These are phyloP conservation scores for Parachaetomium inaequale DNA, from an alignment of 495 filamentous ascomycete genomes.

Conservation along the genomic window DNA sequence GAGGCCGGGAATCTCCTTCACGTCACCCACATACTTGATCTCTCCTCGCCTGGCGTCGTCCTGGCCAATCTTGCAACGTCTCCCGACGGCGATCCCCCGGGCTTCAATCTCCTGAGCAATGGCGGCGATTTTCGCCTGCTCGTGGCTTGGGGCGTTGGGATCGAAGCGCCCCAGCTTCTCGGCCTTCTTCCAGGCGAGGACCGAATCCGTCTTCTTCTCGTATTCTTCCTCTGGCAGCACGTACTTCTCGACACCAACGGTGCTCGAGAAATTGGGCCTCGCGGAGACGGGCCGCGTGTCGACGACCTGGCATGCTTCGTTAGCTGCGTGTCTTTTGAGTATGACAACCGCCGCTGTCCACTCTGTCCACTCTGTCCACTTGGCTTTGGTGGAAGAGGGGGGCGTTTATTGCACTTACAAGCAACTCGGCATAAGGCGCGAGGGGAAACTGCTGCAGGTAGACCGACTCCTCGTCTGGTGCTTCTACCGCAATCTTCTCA, in stretches of 20 bases:
- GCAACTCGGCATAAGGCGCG: constrained; percentile 68
- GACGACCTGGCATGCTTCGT: constrained; percentile 54
- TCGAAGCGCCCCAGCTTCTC: constrained; percentile 94
- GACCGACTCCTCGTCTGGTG: constrained; percentile 63
- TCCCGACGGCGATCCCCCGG: constrained; percentile 62
- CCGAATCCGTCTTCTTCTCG: constrained; percentile 75
- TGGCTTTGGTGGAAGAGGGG: no score
- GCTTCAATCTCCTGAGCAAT: constrained; percentile 61
- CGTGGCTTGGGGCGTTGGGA: constrained; percentile 67
- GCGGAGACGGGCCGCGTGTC: constrained; percentile 72
- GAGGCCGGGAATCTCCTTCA: constrained; percentile 70
- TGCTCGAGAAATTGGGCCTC: constrained; percentile 72
- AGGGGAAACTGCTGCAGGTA: constrained; percentile 60
- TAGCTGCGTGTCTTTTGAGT: no score
- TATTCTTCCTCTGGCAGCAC: constrained; percentile 77
- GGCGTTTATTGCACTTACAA: constrained; percentile 67
- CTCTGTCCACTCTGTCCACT: no score
- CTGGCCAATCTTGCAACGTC: constrained; percentile 59
- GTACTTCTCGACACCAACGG: constrained; percentile 80
- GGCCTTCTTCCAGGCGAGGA: constrained; percentile 88
- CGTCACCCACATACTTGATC: constrained; percentile 75
- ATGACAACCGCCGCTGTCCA: no score
- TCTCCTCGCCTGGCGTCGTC: constrained; percentile 75
- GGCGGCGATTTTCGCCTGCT: constrained; percentile 64
- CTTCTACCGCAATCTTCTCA: constrained; percentile 55